Evolutionary conservation across 768 basidiomycete genomes (phyloP).

Genomic region (Collybiopsis confluens): DNA sequence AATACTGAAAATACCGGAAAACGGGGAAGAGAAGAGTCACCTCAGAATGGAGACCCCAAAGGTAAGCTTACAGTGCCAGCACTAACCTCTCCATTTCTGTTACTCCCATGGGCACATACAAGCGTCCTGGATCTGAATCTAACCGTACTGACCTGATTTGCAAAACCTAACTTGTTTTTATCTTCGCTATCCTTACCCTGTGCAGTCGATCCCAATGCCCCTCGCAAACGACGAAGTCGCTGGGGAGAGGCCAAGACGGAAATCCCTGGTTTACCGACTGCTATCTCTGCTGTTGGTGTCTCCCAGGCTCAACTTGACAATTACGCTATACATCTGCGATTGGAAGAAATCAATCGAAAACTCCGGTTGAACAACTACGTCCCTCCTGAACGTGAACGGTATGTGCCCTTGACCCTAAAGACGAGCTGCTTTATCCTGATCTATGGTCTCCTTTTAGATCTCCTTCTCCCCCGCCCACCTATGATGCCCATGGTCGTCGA

Average conservation of each 20-base stretch:
- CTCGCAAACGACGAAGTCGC: slow-evolving; percentile 93
- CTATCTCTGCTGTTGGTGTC: slow-evolving; percentile 89
- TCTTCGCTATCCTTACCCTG: slow-evolving; percentile 38
- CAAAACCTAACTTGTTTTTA: slow-evolving; percentile 50
- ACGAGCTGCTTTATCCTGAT: slow-evolving; percentile 23
- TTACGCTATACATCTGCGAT: slow-evolving; percentile 91
- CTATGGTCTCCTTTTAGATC: slow-evolving; percentile 52
- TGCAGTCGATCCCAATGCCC: slow-evolving; percentile 76
- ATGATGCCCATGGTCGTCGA: slow-evolving; percentile 95
- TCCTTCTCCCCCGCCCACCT: slow-evolving; percentile 94
- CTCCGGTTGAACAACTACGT: slow-evolving; percentile 91
- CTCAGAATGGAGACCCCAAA: slow-evolving; percentile 55
- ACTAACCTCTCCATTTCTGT: slow-evolving; percentile 23
- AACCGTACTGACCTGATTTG: slow-evolving; percentile 41
- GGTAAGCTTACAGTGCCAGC: slow-evolving; percentile 58
- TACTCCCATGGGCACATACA: slow-evolving; percentile 16
- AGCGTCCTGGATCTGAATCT: background rate
- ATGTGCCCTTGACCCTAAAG: slow-evolving; percentile 15
- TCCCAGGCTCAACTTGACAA: slow-evolving; percentile 96
- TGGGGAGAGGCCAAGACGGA: slow-evolving; percentile 96
- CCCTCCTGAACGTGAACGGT: slow-evolving; percentile 94
- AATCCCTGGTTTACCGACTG: slow-evolving; percentile 90
- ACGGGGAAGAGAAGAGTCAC: slow-evolving; percentile 66
- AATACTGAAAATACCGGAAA: slow-evolving; percentile 57
- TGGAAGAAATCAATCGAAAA: slow-evolving; percentile 98